Percentiles rank a stretch among this genome's conserved stretches.
These are phyloP conservation scores for Colletotrichum tropicale DNA, from an alignment of 2,329 filamentous ascomycete species.

Conservation along the genomic window DNA sequence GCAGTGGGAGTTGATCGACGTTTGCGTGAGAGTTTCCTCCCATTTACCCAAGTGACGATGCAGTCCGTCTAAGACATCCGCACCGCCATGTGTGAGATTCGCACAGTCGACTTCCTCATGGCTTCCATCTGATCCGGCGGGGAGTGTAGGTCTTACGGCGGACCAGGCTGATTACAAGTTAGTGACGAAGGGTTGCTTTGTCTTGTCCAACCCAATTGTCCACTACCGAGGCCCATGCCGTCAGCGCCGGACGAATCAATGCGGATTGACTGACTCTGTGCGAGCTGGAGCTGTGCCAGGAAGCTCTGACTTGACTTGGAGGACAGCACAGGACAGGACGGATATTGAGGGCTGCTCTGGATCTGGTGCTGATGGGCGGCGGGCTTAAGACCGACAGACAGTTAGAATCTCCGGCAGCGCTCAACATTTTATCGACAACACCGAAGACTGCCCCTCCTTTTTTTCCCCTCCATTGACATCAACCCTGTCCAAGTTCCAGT, in stretches of 20 bases:
- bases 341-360: neutral
- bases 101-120: neutral
- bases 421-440: slow-evolving; percentile 18
- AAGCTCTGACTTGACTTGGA: slow-evolving; percentile 5
- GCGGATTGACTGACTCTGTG: slow-evolving; percentile 15
- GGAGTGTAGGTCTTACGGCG: neutral
- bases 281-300: slow-evolving; percentile 11
- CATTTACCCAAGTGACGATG: neutral
- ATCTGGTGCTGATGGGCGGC: neutral
- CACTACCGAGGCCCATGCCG: slow-evolving; percentile 6
- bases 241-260: slow-evolving; percentile 14
- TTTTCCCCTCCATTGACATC: slow-evolving; percentile 19
- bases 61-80: neutral
- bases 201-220: neutral
- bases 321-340: neutral
- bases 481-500: slow-evolving; percentile 16
- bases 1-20: neutral
- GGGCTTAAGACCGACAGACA: slow-evolving; percentile 15
- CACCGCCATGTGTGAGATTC: neutral
- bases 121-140: neutral
- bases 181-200: neutral
- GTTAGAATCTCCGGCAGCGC: slow-evolving; percentile 12
- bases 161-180: neutral
- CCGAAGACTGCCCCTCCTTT: slow-evolving; percentile 9
- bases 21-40: neutral